These are phyloP conservation scores for Lepidopterella palustris DNA, from an alignment of 495 filamentous ascomycete genomes.

Conservation along the genomic window DNA sequence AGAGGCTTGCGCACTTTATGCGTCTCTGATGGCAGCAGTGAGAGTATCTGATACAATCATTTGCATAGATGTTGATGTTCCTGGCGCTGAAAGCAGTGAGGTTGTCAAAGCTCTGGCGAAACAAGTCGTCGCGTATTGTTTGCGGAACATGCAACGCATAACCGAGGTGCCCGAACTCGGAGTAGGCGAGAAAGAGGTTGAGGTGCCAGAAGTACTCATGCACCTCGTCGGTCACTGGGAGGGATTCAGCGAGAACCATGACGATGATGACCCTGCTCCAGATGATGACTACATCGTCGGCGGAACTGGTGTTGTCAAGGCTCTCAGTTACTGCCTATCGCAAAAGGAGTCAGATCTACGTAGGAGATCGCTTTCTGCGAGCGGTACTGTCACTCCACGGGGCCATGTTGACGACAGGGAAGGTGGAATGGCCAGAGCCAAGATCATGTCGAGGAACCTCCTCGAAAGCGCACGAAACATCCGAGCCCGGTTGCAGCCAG, in stretches of 20 bases:
- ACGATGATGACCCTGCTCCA: conserved; percentile 65
- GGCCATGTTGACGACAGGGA: conserved; percentile 41
- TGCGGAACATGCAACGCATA: conserved; percentile 78
- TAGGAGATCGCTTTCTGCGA: conserved; percentile 37
- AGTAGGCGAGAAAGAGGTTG: conserved; percentile 42
- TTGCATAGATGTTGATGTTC: conserved; percentile 86
- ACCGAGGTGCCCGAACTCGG: conserved; percentile 36
- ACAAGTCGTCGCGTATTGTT: conserved; percentile 86
- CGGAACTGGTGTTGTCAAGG: conserved; percentile 86
- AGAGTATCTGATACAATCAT: conserved; percentile 78
- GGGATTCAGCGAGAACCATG: conserved; percentile 47
- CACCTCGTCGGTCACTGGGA: conserved; percentile 57
- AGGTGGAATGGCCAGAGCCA: conserved; percentile 59
- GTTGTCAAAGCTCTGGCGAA: conserved; percentile 89
- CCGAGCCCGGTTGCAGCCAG: conserved; percentile 72
- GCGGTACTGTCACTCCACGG: conserved; percentile 51
- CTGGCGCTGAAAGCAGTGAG: conserved; percentile 68
- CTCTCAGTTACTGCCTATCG: conserved; percentile 79
- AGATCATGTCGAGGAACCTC: conserved; percentile 86
- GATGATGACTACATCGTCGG: conserved; percentile 95
- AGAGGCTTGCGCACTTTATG: conserved; percentile 89
- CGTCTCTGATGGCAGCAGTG: conserved; percentile 82
- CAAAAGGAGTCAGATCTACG: conserved; percentile 59
- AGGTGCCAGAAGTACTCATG: conserved; percentile 58
- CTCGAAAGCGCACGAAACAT: conserved; percentile 83